These are phyloP conservation scores for Sugiyamaella xylanicola DNA, from an alignment of 1,139 yeast species.

Conservation along the genomic window DNA sequence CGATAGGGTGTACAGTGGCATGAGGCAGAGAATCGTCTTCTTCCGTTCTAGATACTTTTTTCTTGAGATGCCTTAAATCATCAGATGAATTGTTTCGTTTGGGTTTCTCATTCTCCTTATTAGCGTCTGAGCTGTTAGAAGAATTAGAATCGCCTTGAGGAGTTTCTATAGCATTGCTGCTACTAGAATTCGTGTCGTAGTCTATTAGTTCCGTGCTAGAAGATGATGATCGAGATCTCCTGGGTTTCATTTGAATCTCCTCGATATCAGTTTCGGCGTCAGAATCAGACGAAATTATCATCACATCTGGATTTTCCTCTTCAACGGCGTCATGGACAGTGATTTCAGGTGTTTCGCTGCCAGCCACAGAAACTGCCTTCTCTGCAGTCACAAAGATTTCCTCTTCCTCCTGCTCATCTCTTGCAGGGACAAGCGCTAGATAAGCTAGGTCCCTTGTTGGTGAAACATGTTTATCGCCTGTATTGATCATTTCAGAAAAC, in stretches of 20 bases:
- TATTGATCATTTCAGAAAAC: slow-evolving; percentile 68
- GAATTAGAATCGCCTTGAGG: not conserved
- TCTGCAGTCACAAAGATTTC: not conserved
- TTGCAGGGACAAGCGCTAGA: slow-evolving; percentile 64
- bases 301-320: slow-evolving; percentile 14
- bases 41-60: slow-evolving; percentile 12
- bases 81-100: slow-evolving; percentile 20
- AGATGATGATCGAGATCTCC: slow-evolving; percentile 7
- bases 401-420: slow-evolving; percentile 24
- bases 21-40: not conserved
- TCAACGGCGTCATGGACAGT: slow-evolving; percentile 1
- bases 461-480: slow-evolving; percentile 64
- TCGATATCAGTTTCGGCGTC: slow-evolving; percentile 23
- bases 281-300: slow-evolving; percentile 19
- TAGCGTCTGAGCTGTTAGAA: slow-evolving; percentile 6
- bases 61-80: slow-evolving; percentile 16
- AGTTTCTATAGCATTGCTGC: not conserved
- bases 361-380: not conserved
- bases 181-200: not conserved
- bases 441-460: slow-evolving; percentile 87
- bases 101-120: slow-evolving; percentile 22
- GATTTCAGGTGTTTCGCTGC: slow-evolving; percentile 1
- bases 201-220: slow-evolving; percentile 7
- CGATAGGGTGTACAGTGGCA: not conserved
- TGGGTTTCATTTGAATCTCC: slow-evolving; percentile 19